Base-by-base conservation (phyloP, 768 basidiomycete species). In the Imleria badia region DNA sequence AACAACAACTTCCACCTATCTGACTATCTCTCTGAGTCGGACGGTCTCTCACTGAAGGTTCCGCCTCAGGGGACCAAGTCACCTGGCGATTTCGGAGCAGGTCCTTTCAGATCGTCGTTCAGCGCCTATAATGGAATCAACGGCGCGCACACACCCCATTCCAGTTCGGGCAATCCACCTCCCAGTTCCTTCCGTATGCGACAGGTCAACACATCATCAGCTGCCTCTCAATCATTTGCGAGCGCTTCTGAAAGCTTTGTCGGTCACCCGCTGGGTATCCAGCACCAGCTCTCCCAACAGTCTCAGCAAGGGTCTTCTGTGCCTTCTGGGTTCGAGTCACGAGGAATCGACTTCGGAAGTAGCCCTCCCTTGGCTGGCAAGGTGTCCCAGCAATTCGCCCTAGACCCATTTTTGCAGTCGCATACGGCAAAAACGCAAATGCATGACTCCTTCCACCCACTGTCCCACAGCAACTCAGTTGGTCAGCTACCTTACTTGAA, bases 401-500 rank as follows among this genome's bases (percentile, higher is more conserved):
- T 73, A 43, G 69, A 71, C 47, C 69, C 71, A 41, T 73, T 72
- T 58, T 51, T 71, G 7, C 69, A 71, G 51, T 54, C 69, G n/a
- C 69, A 72, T 33, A 12, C 56, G 5, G 38, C 48, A 14, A 70
- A 70, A 53, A 11, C 65, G 36, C 72, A 73, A 33, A 51, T 65
- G 11, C 77, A 76, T 34, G 66, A 68, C 6, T 48, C 71, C 8
- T 73, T 73, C 58, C 66, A 66, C n/a, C 54, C 66, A 3, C 57
- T 73, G 6, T 70, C 73, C 15, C 69, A 71, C 31, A 66, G 62
- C 48, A 66, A 65, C 26, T 66, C 69, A 35, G 34, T 63, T 26
- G 56, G 70, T 54, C 76, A 75, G 55, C 55, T 64, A 17, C 54
- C 72, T 9, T 79, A 67, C 54, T 53, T 75, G 54, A 76, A 76